phyloP scores from a whole-genome alignment of 2,329 filamentous ascomycete species.

The Beauveria brongniartii region DNA sequence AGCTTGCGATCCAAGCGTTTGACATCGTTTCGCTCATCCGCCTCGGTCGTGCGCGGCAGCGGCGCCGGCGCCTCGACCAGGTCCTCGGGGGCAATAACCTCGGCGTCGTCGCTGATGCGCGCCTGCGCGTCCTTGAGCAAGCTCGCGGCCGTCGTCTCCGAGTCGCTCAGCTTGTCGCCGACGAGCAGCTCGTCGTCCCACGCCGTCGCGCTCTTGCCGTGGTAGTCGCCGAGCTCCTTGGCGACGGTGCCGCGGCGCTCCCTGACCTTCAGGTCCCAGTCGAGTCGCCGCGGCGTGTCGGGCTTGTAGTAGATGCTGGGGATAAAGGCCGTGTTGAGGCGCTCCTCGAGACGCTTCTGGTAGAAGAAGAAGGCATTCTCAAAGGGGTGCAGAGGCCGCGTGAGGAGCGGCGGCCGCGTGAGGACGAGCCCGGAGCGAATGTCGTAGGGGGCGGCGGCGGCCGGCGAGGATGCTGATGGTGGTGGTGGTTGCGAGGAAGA shows the following conservation, averaged over 20 bases:
- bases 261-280: slow-evolving; percentile 81
- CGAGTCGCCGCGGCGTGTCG: slow-evolving; percentile 72
- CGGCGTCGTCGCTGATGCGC: slow-evolving; percentile 50
- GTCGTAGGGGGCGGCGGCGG: slow-evolving; percentile 31
- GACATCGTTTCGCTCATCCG: slow-evolving; percentile 66
- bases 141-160: slow-evolving; percentile 57
- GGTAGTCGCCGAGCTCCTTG: slow-evolving; percentile 79
- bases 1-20: slow-evolving; percentile 72
- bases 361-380: slow-evolving; percentile 95
- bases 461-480: neutral
- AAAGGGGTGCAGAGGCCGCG: slow-evolving; percentile 74
- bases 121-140: slow-evolving; percentile 69
- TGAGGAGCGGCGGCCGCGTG: slow-evolving; percentile 80
- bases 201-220: slow-evolving; percentile 56
- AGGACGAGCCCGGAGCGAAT: slow-evolving; percentile 67
- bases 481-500: slow-evolving; percentile 11
- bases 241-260: slow-evolving; percentile 66
- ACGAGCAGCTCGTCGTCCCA: slow-evolving; percentile 91
- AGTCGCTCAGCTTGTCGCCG: slow-evolving; percentile 58
- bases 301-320: slow-evolving; percentile 93
- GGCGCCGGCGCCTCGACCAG: slow-evolving; percentile 64
- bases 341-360: slow-evolving; percentile 93
- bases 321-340: slow-evolving; percentile 77
- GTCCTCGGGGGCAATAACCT: slow-evolving; percentile 48
- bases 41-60: slow-evolving; percentile 62